Evolutionary conservation across 257 asterid genomes (phyloP), one percentile per base, ranked within the genome.

Genomic region (Lycium ferocissimum): DNA sequence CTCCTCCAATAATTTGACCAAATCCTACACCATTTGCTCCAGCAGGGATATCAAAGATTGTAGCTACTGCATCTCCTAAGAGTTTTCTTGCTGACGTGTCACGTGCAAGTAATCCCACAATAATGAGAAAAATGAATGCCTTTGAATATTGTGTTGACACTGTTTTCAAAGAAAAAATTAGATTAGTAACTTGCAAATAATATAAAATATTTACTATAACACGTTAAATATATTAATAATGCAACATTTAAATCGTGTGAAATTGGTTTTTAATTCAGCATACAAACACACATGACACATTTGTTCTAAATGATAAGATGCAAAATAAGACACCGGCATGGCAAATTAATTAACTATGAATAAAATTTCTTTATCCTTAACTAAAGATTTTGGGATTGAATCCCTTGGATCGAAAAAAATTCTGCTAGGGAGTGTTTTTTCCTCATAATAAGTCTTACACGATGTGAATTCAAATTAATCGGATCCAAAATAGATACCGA

Each of bases 31-130:
- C 82, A 26, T 76, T 53, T 14, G 8, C 82, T 51, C 2, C 47
- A 51, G 65, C 47, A 51, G 65, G 82, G 14, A 76, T 76, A 22
- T 76, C 63, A 76, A 76, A 76, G 7, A 76, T 40, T 26, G 82
- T 76, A 76, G 82, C 82, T 49, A 51, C 82, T 13, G 63, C 26
- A 76, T 76, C 82, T 76, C 45, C 82, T 14, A 26, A 63, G 14
- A 76, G 82, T 4, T 76, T 76, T 4, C 82, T 76, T 6, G 82
- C 45, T 22, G 63, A 76, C 14, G 65, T 76, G 4, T 53, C 82
- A 76, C 82, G 2, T 76, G 40, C 65, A 76, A 51, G 37, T 76
- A 76, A 22, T 18, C 82, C 63, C 63, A 53, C 37, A 22, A 76
- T 0, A 76, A 51, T 3, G 18, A 76, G 63, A 51, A 76, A 51